Evolutionary conservation across 768 basidiomycete species (phyloP).

Genomic region (Lactarius evosmus): DNA sequence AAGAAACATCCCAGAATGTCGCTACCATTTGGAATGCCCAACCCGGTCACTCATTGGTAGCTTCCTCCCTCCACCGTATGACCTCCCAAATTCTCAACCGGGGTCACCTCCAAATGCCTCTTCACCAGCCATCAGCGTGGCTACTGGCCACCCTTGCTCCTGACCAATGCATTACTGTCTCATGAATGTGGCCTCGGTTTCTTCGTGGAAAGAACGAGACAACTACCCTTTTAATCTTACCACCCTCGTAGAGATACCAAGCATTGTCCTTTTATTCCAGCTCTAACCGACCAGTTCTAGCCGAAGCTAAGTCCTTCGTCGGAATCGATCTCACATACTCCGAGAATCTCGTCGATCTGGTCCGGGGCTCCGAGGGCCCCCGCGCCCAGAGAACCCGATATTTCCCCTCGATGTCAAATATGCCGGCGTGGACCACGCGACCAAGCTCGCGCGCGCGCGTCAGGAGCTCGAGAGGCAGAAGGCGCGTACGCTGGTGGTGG

Average conservation of each 20-base stretch:
- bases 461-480: conserved; percentile 62
- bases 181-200: conserved; percentile 13
- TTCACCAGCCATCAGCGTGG: not conserved
- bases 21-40: not conserved
- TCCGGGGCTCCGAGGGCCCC: conserved; percentile 70
- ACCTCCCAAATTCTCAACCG: not conserved
- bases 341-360: conserved; percentile 72
- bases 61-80: not conserved
- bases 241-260: not conserved
- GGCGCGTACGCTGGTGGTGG: conserved; percentile 71
- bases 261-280: not conserved
- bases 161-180: conserved; percentile 6
- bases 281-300: conserved; percentile 34
- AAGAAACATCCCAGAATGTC: not conserved
- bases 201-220: not conserved
- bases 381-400: conserved; percentile 62
- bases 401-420: conserved; percentile 72
- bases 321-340: conserved; percentile 67
- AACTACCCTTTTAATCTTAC: not conserved
- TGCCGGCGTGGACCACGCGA: conserved; percentile 59
- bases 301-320: conserved; percentile 56
- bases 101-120: not conserved
- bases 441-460: conserved; percentile 68
- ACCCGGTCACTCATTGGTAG: not conserved
- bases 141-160: not conserved